Conservation (phyloP, 768 basidiomycete species). For the Collybia mongolica region DNA sequence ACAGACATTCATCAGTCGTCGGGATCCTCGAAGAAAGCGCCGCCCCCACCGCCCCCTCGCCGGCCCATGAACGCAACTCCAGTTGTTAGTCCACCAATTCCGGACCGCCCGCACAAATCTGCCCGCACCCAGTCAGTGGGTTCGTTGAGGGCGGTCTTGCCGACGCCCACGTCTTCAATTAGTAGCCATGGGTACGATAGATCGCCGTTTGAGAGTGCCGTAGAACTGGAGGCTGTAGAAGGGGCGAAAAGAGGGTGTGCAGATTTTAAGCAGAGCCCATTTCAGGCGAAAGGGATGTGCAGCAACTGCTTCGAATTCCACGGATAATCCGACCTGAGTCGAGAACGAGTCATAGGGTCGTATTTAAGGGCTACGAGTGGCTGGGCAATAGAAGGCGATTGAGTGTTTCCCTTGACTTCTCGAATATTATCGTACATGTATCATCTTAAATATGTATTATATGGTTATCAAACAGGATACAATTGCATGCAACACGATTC, state of each 20-base stretch:
- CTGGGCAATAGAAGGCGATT: too few relatives aligned
- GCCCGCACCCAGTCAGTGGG: constrained; percentile 17
- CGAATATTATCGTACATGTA: too few relatives aligned
- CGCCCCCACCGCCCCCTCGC: constrained; percentile 69
- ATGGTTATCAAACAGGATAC: too few relatives aligned
- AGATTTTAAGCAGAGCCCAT: constrained; percentile 65
- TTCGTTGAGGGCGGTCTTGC: constrained; percentile 11
- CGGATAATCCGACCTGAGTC: constrained; percentile 12
- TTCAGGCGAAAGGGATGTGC: constrained; percentile 65
- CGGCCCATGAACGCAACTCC: constrained; percentile 31
- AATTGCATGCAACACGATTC: too few relatives aligned
- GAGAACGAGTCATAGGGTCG: too few relatives aligned
- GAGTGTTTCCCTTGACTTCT: too few relatives aligned
- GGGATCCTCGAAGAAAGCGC: constrained; percentile 39
- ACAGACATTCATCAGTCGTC: constrained; percentile 17
- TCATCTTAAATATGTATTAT: too few relatives aligned
- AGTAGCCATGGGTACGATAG: constrained; percentile 38
- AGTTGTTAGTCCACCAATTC: constrained; percentile 43
- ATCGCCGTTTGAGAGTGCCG: constrained; percentile 67
- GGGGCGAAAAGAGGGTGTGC: constrained; percentile 34
- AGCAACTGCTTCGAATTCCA: constrained; percentile 65
- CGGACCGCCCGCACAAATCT: constrained; percentile 36
- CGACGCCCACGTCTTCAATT: constrained; percentile 32
- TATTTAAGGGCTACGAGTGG: too few relatives aligned
- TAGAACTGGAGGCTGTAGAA: constrained; percentile 36